Evolutionary conservation across 129 eudicot species (phyloP), one percentile per base, ranked within the genome.

Genomic region (Pseudognaphalium luteoalbum): DNA sequence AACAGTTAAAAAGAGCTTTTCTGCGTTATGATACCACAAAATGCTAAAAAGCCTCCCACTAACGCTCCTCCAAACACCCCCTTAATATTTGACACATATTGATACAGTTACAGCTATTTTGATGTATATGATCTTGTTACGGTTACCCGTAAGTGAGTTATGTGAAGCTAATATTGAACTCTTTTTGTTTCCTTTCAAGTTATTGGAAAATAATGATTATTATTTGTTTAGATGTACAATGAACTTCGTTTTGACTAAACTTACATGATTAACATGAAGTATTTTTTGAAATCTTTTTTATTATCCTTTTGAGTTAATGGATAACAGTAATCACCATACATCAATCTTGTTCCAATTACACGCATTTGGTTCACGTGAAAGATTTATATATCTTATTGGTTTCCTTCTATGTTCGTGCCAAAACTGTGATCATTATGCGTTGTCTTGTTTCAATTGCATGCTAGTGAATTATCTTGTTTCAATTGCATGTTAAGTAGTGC

Each of bases 201-300:
- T 6, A 57, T 8, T 57, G 22, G 62, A 57, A 19, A 57, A 57
- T 10, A n/a, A n/a, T 16, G 62, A 57, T 57, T 11, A 8, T 47
- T 47, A 47, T 14, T 47, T 77, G 39, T 22, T 57, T 42, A 10
- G 52, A 32, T 57, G 71, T 64, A 28, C 12, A 22, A 7, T 22
- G 39, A 52, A 20, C 8, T 35, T 50, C 28, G 39, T 33, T 63
- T 33, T 68, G 14, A 21, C 14, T 56, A 52, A 28, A 22, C 3
- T 1, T 42, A 30, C 37, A 57, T 56, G 81, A 57, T 77, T 77
- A 42, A 25, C 34, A 6, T 68, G 70, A 60, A 77, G 69, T 50
- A 10, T 58, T 11, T 39, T 77, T 28, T 34, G 14, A 39, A 44
- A 4, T n/a, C 54, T 20, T 59, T 57, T 57, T n/a, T 22, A 25